phyloP scores from a whole-genome alignment of 2,329 filamentous ascomycete species.

The Fusarium pseudoanthophilum region DNA sequence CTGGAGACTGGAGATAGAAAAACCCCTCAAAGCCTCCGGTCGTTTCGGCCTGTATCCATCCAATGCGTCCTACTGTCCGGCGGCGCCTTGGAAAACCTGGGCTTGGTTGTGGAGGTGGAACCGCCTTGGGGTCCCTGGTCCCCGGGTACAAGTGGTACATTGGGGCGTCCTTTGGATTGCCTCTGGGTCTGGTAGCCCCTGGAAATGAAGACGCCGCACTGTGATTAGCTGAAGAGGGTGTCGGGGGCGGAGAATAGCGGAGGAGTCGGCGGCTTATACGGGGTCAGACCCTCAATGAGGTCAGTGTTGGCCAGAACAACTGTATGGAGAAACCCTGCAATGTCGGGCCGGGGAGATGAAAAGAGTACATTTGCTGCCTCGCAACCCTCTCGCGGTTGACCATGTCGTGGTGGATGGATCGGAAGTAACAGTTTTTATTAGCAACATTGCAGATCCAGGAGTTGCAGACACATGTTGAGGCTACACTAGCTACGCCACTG shows the following conservation, averaged over 20 bases:
- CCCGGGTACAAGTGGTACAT: slow-evolving; percentile 31
- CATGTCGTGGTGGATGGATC: slow-evolving; percentile 27
- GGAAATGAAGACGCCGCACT: neutral
- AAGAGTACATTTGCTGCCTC: slow-evolving; percentile 16
- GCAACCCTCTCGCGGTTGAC: slow-evolving; percentile 2
- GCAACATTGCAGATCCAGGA: slow-evolving; percentile 11
- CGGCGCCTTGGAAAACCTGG: slow-evolving; percentile 38
- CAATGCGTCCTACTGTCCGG: slow-evolving; percentile 29
- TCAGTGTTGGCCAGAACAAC: slow-evolving; percentile 35
- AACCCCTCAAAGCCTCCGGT: slow-evolving; percentile 44
- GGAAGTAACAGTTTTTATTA: slow-evolving; percentile 24
- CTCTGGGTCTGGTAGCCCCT: slow-evolving; percentile 18
- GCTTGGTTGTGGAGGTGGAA: slow-evolving; percentile 39
- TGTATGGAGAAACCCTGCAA: slow-evolving; percentile 43
- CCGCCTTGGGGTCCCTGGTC: slow-evolving; percentile 20
- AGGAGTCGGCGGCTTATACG: slow-evolving; percentile 39
- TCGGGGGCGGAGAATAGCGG: slow-evolving; percentile 32
- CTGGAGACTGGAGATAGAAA: slow-evolving; percentile 33
- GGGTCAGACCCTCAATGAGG: slow-evolving; percentile 40
- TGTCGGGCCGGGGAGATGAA: slow-evolving; percentile 23
- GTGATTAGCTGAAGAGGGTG: slow-evolving; percentile 12
- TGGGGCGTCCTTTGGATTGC: slow-evolving; percentile 7
- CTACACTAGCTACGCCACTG: slow-evolving; percentile 8
- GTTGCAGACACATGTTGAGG: neutral
- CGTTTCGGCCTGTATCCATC: slow-evolving; percentile 38